Base-by-base conservation (phyloP, 2,329 filamentous ascomycete species). In the Talaromyces verruculosus region DNA sequence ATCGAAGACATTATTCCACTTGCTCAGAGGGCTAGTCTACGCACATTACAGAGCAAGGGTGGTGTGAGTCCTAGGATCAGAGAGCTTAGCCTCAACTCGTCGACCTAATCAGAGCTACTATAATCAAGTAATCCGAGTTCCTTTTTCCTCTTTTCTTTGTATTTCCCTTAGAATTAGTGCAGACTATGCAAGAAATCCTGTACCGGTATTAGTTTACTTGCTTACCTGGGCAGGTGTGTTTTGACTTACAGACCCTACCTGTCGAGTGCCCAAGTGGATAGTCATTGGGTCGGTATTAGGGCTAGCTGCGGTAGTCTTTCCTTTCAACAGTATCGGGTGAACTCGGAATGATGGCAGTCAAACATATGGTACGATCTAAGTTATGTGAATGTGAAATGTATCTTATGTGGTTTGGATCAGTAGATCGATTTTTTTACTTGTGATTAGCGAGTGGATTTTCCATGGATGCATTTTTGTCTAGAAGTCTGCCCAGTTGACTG, bases 1-100 rank as follows among this genome's bases (percentile, higher is more conserved):
- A 74, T 88, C 15, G 84, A 88, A 68, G 84, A 89, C 57, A 77
- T 95, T 64, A 82, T 99, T n/a, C 83, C 88, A 65, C 78, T 95
- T 41, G 94, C 93, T 35, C 95, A 98, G 80, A 85, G 84, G 72
- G 94, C 90, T 2, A 93, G 93, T 3, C 86, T 91, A 0, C 79
- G 92, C 80, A 95, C 92, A 15, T 79, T 99, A 72, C 89, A 86
- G 76, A 92, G 91, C 74, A 80, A 81, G 10, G 87, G 93, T 74
- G 87, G 90, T 61, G 94, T 98, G 2, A 80, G 77, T 63, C 67
- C 70, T 49, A 72, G 77, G 22, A 72, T 80, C 19, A 66, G 61
- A 37, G 65, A 67, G 15, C 59, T 78, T 15, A 60, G 49, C 49
- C 11, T 53, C 15, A 33, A n/a, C 5, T 13, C 11, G 6, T 51